Base-by-base conservation (phyloP, 192 early-diverging fungal species). In the Neocallimastix lanati region DNA sequence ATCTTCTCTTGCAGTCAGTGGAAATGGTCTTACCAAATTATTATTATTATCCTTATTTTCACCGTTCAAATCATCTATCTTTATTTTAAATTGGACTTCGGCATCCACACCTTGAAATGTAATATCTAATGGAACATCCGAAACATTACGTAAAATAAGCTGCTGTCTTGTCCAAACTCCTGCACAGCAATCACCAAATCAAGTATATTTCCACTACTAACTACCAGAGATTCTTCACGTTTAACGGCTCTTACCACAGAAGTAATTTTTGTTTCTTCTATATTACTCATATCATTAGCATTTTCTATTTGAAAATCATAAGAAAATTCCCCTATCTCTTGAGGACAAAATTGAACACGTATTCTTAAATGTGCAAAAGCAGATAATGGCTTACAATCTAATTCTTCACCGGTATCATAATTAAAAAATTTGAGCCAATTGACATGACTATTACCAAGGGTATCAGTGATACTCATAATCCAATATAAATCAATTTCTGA, bases 401-500 rank as follows among this genome's bases (percentile, higher is more conserved):
- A 67, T n/a, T 67, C 50, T n/a, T 33, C 30, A 33, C 30, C 30
- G 11, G 30, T 33, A 33, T 33, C 30, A 33, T 33, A 33, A 33
- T 33, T 33, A 33, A 6, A 33, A 33, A 33, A 33, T 6, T 3
- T 33, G 11, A 33, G 30, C 30, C 30, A 33, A 33, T 33, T 33
- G 11, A 67, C 50, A n/a, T 67, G 50, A 67, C 50, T 67, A 67
- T 9, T 67, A n/a, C 50, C 50, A 25, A 67, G 50, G 7, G 50
- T 67, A 67, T 67, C 50, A 21, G 50, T 67, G n/a, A 67, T 67
- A n/a, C n/a, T 67, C 50, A 67, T 82, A 78, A 90, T 82, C 95
- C 96, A 99, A 80, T 93, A 95, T 12, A 99, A 86, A 33, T 93
- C 93, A 79, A 98, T 95, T 80, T 94, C 95, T 25, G 94, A 96